Base-by-base conservation (phyloP, 805 yeast species). In the Starmerella gropengiesseri region DNA sequence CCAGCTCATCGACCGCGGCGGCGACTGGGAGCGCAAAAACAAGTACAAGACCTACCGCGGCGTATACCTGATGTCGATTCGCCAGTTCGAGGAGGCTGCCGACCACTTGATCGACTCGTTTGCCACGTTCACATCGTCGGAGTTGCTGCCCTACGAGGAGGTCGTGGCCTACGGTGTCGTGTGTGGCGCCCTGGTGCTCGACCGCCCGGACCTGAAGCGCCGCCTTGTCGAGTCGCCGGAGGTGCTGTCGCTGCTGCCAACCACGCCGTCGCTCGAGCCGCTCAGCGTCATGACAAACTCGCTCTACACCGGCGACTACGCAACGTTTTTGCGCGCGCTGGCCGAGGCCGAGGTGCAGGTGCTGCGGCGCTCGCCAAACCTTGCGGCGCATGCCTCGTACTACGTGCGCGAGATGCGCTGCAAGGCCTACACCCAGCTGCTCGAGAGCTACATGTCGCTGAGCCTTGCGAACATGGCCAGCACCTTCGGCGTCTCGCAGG, bases 1-100 rank as follows among this genome's bases (percentile, higher is more conserved):
- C 57, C 57, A 66, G 19, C 71, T 84, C 60, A 85, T 91, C 56
- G 97, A 89, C 56, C 82, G 85, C 57, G 98, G 97, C 43, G 98
- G 98, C 49, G 98, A 91, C 62, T 91, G 98, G 98, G 98, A 91
- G 65, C 82, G 98, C 63, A 78, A 95, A 57, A 91, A 91, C 66
- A 69, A 95, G 53, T 85, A 75, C 69, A 91, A 91, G 67, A 83
- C 96, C 5, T 91, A 91, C 63, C 65, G 74, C 45, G 98, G 98
- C 18, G 70, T 91, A 37, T 83, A 84, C 60, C 66, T 74, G 28
- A 66, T 91, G 73, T 80, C 95, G 7, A 78, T 87, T 22, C 77
- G 98, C 57, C 77, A 84, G 55, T 91, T 91, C 57, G 68, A 67
- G 31, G 93, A 83, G 53, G 95, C 97, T 2, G 76, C 96, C 2